Evolutionary conservation across 768 basidiomycete genomes (phyloP), one percentile per base, ranked within the genome.

Genomic region (Botryobasidium botryosum): DNA sequence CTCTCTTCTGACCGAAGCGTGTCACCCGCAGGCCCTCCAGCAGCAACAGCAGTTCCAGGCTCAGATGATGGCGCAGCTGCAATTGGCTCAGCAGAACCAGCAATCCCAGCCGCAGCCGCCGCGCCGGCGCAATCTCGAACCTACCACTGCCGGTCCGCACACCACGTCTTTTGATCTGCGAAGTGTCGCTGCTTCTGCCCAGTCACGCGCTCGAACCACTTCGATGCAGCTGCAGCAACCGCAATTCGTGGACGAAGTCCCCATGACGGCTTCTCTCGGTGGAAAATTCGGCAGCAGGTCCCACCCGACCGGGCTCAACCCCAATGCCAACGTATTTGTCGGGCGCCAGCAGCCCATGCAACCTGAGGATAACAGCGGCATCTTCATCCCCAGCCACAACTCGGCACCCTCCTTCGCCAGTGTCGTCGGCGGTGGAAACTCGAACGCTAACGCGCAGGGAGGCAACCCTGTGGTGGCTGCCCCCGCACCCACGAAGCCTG

Each of bases 261-360:
- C 83, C 35, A 83, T 84, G 84, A 80, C 82, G 24, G 82, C 85
- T 38, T 69, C 75, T 33, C 66, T 84, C 28, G 77, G 75, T 35
- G 83, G 83, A 37, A 74, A 75, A 50, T 84, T 81, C 48, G 82
- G 81, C 25, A 68, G 74, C 51, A 78, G 84, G 49, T n/a, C n/a
- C n/a, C n/a, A n/a, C n/a, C 37, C 46, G 13, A 28, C 21, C 15
- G 23, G 48, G 10, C 48, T 57, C 31, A 64, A 62, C 48, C 70
- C 68, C 53, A 50, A 67, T 49, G 67, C 66, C 42, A 57, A 53
- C 17, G 54, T 59, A 36, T 60, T 62, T 24, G 64, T 59, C 44
- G 59, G 58, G 27, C 48, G 52, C 28, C 48, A 42, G 29, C 54
- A 61, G 43, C 67, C 64, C 38, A 68, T 67, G 20, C 59, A 68